Evolutionary conservation across 2,329 filamentous ascomycete species (phyloP).

Genomic region (Aureobasidium sp.): DNA sequence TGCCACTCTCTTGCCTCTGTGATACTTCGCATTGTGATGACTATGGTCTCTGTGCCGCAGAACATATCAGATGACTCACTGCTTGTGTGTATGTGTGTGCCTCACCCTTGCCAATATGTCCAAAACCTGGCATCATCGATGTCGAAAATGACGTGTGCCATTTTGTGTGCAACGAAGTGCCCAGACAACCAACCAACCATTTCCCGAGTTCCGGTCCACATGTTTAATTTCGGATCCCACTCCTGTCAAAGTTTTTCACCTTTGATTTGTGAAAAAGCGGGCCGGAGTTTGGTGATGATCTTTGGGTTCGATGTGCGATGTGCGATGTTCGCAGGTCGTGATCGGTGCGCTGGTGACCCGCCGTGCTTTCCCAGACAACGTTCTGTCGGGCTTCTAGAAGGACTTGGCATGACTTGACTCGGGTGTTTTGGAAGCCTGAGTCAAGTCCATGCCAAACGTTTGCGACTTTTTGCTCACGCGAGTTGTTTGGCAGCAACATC

Average conservation of each 20-base stretch:
- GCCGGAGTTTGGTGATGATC: too few species aligned
- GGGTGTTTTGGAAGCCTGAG: not conserved
- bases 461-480: not conserved
- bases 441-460: not conserved
- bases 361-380: too few species aligned
- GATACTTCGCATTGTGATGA: not conserved
- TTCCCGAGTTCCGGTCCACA: not conserved
- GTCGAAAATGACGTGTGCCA: not conserved
- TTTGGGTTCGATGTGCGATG: too few species aligned
- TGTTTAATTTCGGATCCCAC: not conserved
- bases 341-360: not conserved
- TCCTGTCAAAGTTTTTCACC: not conserved
- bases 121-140: conserved; percentile 6
- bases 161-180: not conserved
- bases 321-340: too few species aligned
- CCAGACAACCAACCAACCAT: not conserved
- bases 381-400: not conserved
- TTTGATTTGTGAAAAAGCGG: not conserved
- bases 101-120: not conserved
- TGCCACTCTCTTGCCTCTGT: not conserved
- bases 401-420: not conserved
- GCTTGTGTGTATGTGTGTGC: not conserved
- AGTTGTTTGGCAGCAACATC: not conserved
- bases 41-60: not conserved
- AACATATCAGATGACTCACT: not conserved